A percentile compares a stretch with the other conserved stretches of the same genome.
These are phyloP conservation scores for Aspergillus jensenii DNA, from an alignment of 2,329 filamentous ascomycete species.

Conservation along the genomic window DNA sequence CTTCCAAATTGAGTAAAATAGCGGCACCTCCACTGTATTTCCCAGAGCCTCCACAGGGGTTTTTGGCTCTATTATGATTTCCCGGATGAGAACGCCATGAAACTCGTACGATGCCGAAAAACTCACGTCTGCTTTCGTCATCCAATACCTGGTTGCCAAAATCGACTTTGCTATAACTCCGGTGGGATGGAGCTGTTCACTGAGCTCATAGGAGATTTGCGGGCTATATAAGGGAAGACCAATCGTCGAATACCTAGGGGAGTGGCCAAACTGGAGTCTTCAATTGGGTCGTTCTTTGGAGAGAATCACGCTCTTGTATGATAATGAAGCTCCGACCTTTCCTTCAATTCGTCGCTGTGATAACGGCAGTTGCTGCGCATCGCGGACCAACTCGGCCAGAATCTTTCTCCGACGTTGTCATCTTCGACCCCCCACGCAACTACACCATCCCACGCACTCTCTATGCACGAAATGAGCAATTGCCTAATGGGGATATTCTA, in stretches of 20 bases:
- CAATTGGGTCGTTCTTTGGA: neutral
- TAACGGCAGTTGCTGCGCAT: neutral
- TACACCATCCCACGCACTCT: slow-evolving; percentile 50
- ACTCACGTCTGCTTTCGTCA: neutral
- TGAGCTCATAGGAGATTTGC: neutral
- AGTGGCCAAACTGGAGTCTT: neutral
- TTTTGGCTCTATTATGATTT: neutral
- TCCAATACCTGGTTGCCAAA: neutral
- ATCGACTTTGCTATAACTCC: slow-evolving; percentile 1
- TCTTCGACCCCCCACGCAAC: slow-evolving; percentile 46
- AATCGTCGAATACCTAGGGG: neutral
- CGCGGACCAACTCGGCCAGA: neutral
- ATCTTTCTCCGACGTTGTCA: slow-evolving; percentile 35
- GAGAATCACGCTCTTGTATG: neutral
- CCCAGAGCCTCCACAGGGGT: neutral
- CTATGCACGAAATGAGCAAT: slow-evolving; percentile 51
- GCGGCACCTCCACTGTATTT: neutral
- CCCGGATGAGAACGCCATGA: neutral
- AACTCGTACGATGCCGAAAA: neutral
- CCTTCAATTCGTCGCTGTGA: neutral
- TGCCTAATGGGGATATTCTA: slow-evolving; percentile 48
- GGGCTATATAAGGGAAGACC: slow-evolving; percentile 1
- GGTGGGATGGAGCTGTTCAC: slow-evolving; percentile 6
- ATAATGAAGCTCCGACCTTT: slow-evolving; percentile 8
- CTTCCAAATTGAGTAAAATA: slow-evolving; percentile 4